Conservation (phyloP, 805 yeast genomes). For the Jamesozyma hellenica region DNA sequence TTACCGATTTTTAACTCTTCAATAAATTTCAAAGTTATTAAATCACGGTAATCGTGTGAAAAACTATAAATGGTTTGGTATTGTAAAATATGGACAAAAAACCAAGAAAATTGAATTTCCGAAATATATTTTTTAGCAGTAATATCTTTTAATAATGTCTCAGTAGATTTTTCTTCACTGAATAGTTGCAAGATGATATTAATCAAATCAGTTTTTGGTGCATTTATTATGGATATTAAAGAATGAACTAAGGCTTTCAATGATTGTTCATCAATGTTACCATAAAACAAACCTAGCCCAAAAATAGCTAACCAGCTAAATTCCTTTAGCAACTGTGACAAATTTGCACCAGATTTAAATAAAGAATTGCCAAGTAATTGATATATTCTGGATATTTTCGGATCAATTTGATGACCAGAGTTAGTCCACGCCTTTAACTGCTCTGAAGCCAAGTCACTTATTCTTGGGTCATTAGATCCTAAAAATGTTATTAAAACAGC, state of each 20-base stretch:
- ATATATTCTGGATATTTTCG: slow-evolving; percentile 51
- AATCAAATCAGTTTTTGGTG: slow-evolving; percentile 4
- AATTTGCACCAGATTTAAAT: slow-evolving; percentile 22
- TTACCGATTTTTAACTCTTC: slow-evolving; percentile 40
- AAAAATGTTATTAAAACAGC: slow-evolving; percentile 58
- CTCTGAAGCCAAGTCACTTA: slow-evolving; percentile 41
- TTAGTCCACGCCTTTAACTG: slow-evolving; percentile 64
- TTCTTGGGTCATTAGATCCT: slow-evolving; percentile 59
- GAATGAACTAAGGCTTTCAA: slow-evolving; percentile 24
- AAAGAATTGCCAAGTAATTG: slow-evolving; percentile 50
- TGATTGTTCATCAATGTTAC: slow-evolving; percentile 35
- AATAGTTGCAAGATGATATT: slow-evolving; percentile 13
- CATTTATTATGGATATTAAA: slow-evolving; percentile 3
- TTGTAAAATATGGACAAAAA: slow-evolving; percentile 37
- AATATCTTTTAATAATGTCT: slow-evolving; percentile 9
- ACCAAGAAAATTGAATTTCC: slow-evolving; percentile 42
- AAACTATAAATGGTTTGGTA: slow-evolving; percentile 21
- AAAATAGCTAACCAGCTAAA: slow-evolving; percentile 61
- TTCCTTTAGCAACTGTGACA: slow-evolving; percentile 31
- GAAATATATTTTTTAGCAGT: slow-evolving; percentile 12
- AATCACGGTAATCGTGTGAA: slow-evolving; percentile 29
- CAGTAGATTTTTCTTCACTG: slow-evolving; percentile 10
- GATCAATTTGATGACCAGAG: slow-evolving; percentile 33
- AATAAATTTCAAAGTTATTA: slow-evolving; percentile 36
- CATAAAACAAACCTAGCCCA: slow-evolving; percentile 54